Percentiles rank a stretch among this genome's conserved stretches.
These are phyloP conservation scores for Xylariaceae sp. DNA, from an alignment of 2,329 filamentous ascomycete genomes.

Conservation along the genomic window DNA sequence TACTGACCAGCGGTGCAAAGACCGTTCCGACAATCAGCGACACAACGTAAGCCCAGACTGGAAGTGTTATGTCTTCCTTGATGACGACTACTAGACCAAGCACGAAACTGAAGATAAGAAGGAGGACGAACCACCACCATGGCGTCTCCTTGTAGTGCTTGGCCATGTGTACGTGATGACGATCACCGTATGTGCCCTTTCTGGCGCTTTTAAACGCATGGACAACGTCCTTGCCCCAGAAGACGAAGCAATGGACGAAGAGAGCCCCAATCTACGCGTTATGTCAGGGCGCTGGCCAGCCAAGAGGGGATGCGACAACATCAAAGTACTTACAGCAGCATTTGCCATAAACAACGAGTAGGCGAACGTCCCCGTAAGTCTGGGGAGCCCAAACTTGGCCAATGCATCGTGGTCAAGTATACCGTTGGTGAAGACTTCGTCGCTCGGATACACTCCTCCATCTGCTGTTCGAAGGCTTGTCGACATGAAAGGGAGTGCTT, in stretches of 20 bases:
- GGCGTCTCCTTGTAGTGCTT: conserved; percentile 48
- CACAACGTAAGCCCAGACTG: conserved; percentile 43
- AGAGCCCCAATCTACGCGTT: conserved; percentile 56
- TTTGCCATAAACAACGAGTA: conserved; percentile 54
- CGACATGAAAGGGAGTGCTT: conserved; percentile 46
- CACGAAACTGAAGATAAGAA: conserved; percentile 40
- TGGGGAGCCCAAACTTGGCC: conserved; percentile 40
- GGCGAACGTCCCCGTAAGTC: conserved; percentile 45
- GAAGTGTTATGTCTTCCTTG: conserved; percentile 42
- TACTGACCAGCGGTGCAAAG: conserved; percentile 46
- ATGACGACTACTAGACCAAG: conserved; percentile 42
- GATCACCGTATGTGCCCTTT: conserved; percentile 40
- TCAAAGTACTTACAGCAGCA: too few relatives aligned
- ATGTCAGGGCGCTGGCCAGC: too few relatives aligned
- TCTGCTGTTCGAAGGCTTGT: conserved; percentile 37
- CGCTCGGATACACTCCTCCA: conserved; percentile 36
- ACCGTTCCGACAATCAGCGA: conserved; percentile 38
- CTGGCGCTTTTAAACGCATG: conserved; percentile 42
- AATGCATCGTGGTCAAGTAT: conserved; percentile 39
- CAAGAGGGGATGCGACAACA: too few relatives aligned
- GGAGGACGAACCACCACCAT: conserved; percentile 42
- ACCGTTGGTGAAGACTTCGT: conserved; percentile 35
- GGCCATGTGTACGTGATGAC: conserved; percentile 48
- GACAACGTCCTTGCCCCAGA: conserved; percentile 51
- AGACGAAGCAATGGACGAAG: conserved; percentile 46